Percentiles rank a stretch among this genome's conserved stretches.
These are phyloP conservation scores for Haberlea rhodopensis DNA, from an alignment of 257 asterid genomes.

Conservation along the genomic window DNA sequence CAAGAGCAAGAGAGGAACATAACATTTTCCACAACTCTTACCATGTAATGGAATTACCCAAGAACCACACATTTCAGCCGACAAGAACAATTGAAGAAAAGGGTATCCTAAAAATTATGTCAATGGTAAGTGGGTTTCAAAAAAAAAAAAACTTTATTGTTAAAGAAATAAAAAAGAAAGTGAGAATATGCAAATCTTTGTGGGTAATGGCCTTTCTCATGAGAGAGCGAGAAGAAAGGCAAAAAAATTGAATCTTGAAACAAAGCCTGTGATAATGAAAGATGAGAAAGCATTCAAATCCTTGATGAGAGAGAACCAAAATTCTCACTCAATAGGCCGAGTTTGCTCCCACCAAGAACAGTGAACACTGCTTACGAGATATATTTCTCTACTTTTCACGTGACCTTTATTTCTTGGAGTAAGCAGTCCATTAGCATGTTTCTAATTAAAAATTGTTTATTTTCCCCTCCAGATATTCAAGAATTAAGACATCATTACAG, in stretches of 20 bases:
- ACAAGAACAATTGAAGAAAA: slow-evolving; percentile 25
- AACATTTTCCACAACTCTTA: too few species aligned
- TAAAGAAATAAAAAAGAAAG: background rate
- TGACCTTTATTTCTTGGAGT: too few species aligned
- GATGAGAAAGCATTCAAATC: slow-evolving; percentile 40
- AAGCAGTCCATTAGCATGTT: too few species aligned
- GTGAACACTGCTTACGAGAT: too few species aligned
- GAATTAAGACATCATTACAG: background rate
- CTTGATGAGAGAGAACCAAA: too few species aligned
- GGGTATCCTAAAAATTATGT: slow-evolving; percentile 7
- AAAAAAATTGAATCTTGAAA: slow-evolving; percentile 46
- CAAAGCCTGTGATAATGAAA: slow-evolving; percentile 1
- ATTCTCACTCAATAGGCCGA: too few species aligned
- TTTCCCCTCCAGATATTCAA: too few species aligned
- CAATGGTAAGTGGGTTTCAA: slow-evolving; percentile 16
- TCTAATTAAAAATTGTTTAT: too few species aligned
- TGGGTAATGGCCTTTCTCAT: slow-evolving; percentile 20
- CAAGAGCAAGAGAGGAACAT: too few species aligned
- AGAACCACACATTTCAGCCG: slow-evolving; percentile 20
- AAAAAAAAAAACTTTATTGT: slow-evolving; percentile 31
- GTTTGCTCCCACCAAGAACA: too few species aligned
- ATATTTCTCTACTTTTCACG: background rate
- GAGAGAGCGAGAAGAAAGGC: slow-evolving; percentile 35
- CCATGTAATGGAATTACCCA: too few species aligned
- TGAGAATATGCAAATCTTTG: too few species aligned